Evolutionary conservation across 352 stramenopile genomes (phyloP), one percentile per base, ranked within the genome.

Genomic region (Phytopythium litorale): DNA sequence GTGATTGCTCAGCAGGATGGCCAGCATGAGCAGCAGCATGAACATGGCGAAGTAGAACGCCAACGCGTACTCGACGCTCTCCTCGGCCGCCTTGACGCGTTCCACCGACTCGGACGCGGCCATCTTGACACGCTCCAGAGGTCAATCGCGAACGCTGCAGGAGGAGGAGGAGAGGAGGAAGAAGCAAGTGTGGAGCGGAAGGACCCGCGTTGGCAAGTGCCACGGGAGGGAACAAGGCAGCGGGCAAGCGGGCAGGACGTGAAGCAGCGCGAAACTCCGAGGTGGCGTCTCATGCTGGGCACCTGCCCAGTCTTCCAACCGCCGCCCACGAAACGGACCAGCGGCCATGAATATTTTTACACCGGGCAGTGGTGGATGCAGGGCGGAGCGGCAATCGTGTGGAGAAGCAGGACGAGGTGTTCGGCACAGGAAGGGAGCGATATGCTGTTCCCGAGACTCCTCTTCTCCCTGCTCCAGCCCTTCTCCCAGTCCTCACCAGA

Each of bases 1-100:
- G 51, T 88, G 81, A 69, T 96, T 96, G 75, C 78, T 91, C 62
- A 89, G 62, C 64, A 92, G 71, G 66, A 91, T 92, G 37, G 79
- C 71, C 38, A 86, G 60, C 80, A 91, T 91, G 58, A 94, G 75
- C 52, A 96, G 54, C 19, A 81, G 64, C 40, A 96, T 57, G 64
- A 92, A 87, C 58, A 82, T 75, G 53, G 78, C 74, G 63, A 92
- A 89, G 70, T 87, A 87, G 69, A 93, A 78, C 49, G 83, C 83
- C 58, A 94, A 72, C 57, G 84, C 78, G 65, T 89, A 94, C 63
- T 93, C 78, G 48, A 88, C 72, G 66, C 77, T 93, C 60, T 76
- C 88, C 49, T 84, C 71, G 23, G 78, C 78, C 53, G 73, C 60
- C 19, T 43, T 25, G 18, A 57, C 51, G 30, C 30, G 51, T 30